A percentile compares a stretch with the other conserved stretches of the same genome.
phyloP scores from a whole-genome alignment of 805 yeast genomes.

The Saccharomyces jurei region DNA sequence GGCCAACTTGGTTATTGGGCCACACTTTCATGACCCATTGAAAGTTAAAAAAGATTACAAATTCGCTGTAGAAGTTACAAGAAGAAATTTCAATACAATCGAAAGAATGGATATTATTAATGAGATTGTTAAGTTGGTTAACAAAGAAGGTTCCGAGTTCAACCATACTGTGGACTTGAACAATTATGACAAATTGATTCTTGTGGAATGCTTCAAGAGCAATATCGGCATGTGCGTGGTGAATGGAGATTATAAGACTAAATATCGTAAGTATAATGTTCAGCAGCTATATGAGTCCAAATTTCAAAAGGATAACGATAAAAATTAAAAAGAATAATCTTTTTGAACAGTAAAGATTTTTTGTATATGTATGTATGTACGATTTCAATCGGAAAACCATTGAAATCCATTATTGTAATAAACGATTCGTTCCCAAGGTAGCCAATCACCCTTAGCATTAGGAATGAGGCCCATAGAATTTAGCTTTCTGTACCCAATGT shows the following conservation, averaged over 20 bases:
- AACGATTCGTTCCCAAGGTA: conserved; percentile 63
- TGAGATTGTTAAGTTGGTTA: conserved; percentile 63
- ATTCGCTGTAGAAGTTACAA: conserved; percentile 76
- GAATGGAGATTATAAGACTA: conserved; percentile 43
- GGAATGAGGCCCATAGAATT: conserved; percentile 88
- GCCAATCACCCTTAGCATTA: conserved; percentile 81
- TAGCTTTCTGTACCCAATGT: conserved; percentile 77
- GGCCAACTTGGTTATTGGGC: conserved; percentile 50
- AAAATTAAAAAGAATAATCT: background rate
- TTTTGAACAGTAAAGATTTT: background rate
- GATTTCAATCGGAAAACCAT: conserved; percentile 11
- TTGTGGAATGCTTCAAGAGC: conserved; percentile 83
- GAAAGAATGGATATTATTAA: conserved; percentile 67
- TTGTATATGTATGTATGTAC: background rate
- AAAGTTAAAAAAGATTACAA: conserved; percentile 30
- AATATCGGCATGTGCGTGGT: conserved; percentile 85
- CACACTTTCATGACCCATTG: conserved; percentile 53
- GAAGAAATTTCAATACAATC: conserved; percentile 69
- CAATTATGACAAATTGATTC: conserved; percentile 63
- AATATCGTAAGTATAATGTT: conserved; percentile 62
- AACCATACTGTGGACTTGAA: conserved; percentile 78
- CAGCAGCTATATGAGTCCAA: conserved; percentile 63
- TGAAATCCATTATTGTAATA: conserved; percentile 13
- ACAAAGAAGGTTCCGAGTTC: conserved; percentile 40
- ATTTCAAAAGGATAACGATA: conserved; percentile 13